These are phyloP conservation scores for Erodium texanum DNA, from an alignment of 441 rosid genomes.

Conservation along the genomic window DNA sequence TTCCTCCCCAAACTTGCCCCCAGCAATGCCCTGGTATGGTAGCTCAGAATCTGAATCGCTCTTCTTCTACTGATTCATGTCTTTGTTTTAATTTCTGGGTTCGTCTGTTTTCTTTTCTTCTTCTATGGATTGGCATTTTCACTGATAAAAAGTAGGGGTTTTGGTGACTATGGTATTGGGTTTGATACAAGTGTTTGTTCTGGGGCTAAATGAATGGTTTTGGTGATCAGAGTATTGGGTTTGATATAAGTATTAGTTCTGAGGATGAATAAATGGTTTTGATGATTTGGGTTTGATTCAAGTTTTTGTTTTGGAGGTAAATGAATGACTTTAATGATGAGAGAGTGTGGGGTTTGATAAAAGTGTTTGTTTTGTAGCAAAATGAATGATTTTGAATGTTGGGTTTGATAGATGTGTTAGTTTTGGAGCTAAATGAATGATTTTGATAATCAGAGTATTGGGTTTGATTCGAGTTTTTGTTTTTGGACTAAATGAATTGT, in stretches of 20 bases:
- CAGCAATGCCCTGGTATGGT: slow-evolving; percentile 44
- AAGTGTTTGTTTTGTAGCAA: not conserved
- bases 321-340: not conserved
- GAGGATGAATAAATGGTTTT: not conserved
- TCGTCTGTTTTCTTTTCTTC: too few relatives aligned
- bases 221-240: not conserved
- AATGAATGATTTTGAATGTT: not conserved
- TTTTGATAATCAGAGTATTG: not conserved
- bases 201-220: not conserved
- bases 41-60: too few relatives aligned
- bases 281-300: not conserved
- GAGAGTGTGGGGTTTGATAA: not conserved
- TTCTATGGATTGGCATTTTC: too few relatives aligned
- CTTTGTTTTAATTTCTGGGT: slow-evolving; percentile 10
- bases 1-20: slow-evolving; percentile 36
- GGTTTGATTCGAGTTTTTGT: not conserved
- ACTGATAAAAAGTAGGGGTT: too few relatives aligned
- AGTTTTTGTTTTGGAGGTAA: not conserved
- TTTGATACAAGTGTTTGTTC: not conserved
- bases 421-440: not conserved
- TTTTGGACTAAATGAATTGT: not conserved
- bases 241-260: not conserved
- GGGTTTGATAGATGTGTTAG: not conserved
- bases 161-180: too few relatives aligned
- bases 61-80: too few relatives aligned